Evolutionary conservation across 2,329 filamentous ascomycete species (phyloP), one percentile per base, ranked within the genome.

Genomic region (Colletotrichum sp.): DNA sequence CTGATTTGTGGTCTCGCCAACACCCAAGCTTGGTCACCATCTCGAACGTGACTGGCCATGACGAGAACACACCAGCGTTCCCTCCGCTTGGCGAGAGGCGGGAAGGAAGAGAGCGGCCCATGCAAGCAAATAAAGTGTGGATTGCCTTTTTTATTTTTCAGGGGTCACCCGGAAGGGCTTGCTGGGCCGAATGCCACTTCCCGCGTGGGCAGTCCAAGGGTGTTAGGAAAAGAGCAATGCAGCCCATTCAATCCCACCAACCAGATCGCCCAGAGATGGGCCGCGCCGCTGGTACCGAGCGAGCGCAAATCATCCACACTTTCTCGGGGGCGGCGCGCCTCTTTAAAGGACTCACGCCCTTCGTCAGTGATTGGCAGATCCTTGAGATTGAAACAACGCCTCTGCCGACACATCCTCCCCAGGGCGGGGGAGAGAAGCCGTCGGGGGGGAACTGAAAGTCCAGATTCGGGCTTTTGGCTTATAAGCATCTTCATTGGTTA

Each of bases 141-240:
- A 44, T 18, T 12, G 34, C 12, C 34, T 39, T 64, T 36, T 3
- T 5, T 1, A n/a, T 30, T 68, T 39, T 9, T 22, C 30, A 32
- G 32, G 32, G 32, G 28, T 60, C 22, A 9, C 10, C 12, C 36
- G 18, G 39, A 36, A 59, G 13, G 32, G 26, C 16, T 15, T 26
- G 57, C 28, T 39, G 55, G 3, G 26, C 9, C 69, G 22, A 64
- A 32, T 65, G 64, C 57, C 64, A 64, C 64, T 73, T 69, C 55
- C 64, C 73, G 73, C 64, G 70, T 75, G 73, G 44, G 70, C 64
- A 44, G 34, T 57, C 13, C 59, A 67, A 75, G 55, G 57, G 63
- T 18, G 32, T 52, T 52, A 13, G 44, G 44, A 52, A 22, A 13
- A 52, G 44, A 52, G 44, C 44, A 5, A 30, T 34, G 1, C 12